These are phyloP conservation scores for Yamadazyma atmosphaerica DNA, from an alignment of 1,139 yeast species.

Conservation along the genomic window DNA sequence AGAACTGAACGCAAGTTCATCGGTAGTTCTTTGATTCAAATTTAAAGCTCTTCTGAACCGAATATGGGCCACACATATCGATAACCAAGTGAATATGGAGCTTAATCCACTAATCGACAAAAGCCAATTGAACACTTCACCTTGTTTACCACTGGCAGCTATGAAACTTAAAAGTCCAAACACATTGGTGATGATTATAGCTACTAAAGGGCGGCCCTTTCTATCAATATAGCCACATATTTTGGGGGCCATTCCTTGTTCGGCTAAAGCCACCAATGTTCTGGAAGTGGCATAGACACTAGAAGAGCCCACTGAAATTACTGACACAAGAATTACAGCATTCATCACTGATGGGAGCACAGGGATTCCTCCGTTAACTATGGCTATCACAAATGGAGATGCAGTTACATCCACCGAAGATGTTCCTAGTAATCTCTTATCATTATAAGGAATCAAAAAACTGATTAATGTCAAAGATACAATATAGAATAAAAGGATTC, in stretches of 20 bases:
- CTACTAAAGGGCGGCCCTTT: constrained; percentile 44
- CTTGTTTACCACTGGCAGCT: constrained; percentile 37
- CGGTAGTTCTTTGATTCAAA: constrained; percentile 40
- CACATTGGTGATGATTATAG: constrained; percentile 35
- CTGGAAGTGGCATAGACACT: constrained; percentile 48
- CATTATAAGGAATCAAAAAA: constrained; percentile 36
- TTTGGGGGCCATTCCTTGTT: constrained; percentile 46
- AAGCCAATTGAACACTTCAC: constrained; percentile 36
- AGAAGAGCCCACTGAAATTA: constrained; percentile 45
- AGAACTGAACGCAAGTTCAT: constrained; percentile 54
- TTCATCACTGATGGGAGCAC: constrained; percentile 48
- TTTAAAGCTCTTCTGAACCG: constrained; percentile 37
- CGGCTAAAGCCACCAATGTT: constrained; percentile 41
- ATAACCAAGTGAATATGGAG: constrained; percentile 42
- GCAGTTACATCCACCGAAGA: constrained; percentile 23
- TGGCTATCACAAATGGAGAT: constrained; percentile 38
- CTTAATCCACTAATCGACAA: constrained; percentile 40
- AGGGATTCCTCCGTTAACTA: constrained; percentile 51
- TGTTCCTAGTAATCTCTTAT: constrained; percentile 32
- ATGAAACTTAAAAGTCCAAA: constrained; percentile 43
- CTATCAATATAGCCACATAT: constrained; percentile 41
- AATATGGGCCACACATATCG: constrained; percentile 37
- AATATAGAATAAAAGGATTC: constrained; percentile 42
- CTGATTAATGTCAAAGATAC: constrained; percentile 40
- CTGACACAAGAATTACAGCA: constrained; percentile 42